These are phyloP conservation scores for Claviceps sorghi DNA, from an alignment of 2,329 filamentous ascomycete species.

Conservation along the genomic window DNA sequence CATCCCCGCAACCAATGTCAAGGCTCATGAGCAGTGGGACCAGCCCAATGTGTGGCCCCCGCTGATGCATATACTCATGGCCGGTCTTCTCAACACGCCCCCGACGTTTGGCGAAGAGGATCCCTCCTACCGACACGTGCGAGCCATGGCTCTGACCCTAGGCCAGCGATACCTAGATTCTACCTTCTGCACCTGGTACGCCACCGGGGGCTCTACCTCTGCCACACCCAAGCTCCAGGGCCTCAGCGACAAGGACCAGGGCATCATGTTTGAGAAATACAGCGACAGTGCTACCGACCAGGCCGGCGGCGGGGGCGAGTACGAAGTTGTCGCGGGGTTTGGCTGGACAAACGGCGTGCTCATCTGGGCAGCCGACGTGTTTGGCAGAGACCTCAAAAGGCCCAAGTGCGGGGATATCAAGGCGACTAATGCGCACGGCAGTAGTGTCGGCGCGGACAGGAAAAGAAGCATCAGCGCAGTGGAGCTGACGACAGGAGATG, in stretches of 20 bases:
- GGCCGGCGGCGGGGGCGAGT: conserved; percentile 52
- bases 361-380: conserved; percentile 50
- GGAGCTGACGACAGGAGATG: conserved; percentile 31
- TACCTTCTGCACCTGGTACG: conserved; percentile 55
- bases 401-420: conserved; percentile 41
- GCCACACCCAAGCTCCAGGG: conserved; percentile 35
- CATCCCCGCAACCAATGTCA: conserved; percentile 47
- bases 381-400: conserved; percentile 37
- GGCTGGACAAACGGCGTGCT: conserved; percentile 58
- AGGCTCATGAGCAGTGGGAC: conserved; percentile 54
- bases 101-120: conserved; percentile 39
- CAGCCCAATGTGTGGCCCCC: conserved; percentile 58
- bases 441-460: neutral
- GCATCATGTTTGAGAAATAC: conserved; percentile 61
- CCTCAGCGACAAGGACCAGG: conserved; percentile 26
- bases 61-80: conserved; percentile 48
- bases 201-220: conserved; percentile 47
- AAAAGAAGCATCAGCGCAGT: conserved; percentile 27
- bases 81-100: conserved; percentile 45
- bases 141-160: conserved; percentile 40
- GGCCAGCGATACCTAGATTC: conserved; percentile 54
- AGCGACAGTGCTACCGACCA: conserved; percentile 43
- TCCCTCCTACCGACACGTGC: conserved; percentile 37
- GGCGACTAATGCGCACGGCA: conserved; percentile 21
- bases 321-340: conserved; percentile 55